Evolutionary conservation across 371 early-diverging fungal species (phyloP).

Genomic region (Conidiobolus incongruus): DNA sequence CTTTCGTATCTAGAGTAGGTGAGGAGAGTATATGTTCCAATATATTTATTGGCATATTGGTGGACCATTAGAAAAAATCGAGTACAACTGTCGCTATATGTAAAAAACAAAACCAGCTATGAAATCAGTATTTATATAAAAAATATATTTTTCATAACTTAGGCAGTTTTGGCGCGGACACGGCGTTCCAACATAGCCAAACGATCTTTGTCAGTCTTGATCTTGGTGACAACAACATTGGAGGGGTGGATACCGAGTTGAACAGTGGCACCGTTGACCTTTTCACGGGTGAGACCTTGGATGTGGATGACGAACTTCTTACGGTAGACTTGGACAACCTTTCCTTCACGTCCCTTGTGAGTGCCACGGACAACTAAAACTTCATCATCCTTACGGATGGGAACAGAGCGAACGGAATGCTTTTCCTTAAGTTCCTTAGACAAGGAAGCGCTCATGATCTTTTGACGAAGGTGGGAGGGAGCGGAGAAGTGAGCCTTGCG

Average conservation of each 20-base stretch:
- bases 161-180: constrained; percentile 26
- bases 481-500: constrained; percentile 98
- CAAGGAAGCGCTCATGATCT: constrained; percentile 89
- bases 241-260: constrained; percentile 92
- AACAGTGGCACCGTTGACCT: constrained; percentile 88
- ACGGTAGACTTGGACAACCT: constrained; percentile 90
- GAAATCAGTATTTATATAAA: too few relatives aligned
- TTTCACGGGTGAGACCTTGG: constrained; percentile 87
- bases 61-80: too few relatives aligned
- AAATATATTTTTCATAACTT: too few relatives aligned
- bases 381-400: constrained; percentile 95
- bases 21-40: too few relatives aligned
- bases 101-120: too few relatives aligned
- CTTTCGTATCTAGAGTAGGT: too few relatives aligned
- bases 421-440: constrained; percentile 95
- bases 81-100: too few relatives aligned
- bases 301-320: constrained; percentile 97
- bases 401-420: constrained; percentile 67
- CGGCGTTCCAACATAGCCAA: constrained; percentile 62
- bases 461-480: constrained; percentile 80
- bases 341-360: constrained; percentile 94
- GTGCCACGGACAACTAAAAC: constrained; percentile 85
- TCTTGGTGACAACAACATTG: constrained; percentile 87
- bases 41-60: too few relatives aligned
- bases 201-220: constrained; percentile 93